Conservation (phyloP, 805 yeast genomes). For the Kazachstania taianensis region DNA sequence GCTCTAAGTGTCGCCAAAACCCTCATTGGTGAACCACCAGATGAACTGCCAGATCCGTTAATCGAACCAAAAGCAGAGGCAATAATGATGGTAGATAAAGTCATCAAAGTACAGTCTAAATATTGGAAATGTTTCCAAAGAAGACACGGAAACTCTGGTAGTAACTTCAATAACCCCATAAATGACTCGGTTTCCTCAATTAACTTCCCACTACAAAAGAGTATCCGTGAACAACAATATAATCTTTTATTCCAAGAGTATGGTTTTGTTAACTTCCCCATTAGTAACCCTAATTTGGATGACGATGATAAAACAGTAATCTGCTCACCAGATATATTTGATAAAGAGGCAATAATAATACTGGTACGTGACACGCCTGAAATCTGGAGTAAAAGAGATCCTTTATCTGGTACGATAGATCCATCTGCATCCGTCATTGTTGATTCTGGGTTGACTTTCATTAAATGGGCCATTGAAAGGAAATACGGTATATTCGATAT, state of each 20-base stretch:
- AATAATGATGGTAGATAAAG: conserved; percentile 71
- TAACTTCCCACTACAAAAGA: conserved; percentile 51
- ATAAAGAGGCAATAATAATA: conserved; percentile 53
- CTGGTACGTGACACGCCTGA: conserved; percentile 87
- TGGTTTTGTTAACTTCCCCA: conserved; percentile 59
- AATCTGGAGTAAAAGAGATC: conserved; percentile 79
- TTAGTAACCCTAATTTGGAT: conserved; percentile 33
- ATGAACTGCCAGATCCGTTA: conserved; percentile 43
- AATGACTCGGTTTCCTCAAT: conserved; percentile 28
- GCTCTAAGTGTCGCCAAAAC: conserved; percentile 90
- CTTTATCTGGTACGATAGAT: conserved; percentile 68
- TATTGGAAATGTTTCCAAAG: conserved; percentile 74
- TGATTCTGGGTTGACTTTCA: conserved; percentile 61
- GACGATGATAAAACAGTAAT: conserved; percentile 32
- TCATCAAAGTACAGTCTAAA: conserved; percentile 65
- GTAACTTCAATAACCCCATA: conserved; percentile 30
- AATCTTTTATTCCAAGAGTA: conserved; percentile 42
- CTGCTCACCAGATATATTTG: conserved; percentile 59
- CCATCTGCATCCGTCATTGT: conserved; percentile 61
- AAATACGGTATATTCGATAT: conserved; percentile 78
- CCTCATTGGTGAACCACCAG: conserved; percentile 92
- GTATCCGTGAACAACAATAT: conserved; percentile 65
- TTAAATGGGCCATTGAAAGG: conserved; percentile 53
- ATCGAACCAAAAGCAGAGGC: conserved; percentile 64
- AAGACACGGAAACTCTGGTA: conserved; percentile 46